Conservation (phyloP, 106 monocot species). For the Posidonia australis region DNA sequence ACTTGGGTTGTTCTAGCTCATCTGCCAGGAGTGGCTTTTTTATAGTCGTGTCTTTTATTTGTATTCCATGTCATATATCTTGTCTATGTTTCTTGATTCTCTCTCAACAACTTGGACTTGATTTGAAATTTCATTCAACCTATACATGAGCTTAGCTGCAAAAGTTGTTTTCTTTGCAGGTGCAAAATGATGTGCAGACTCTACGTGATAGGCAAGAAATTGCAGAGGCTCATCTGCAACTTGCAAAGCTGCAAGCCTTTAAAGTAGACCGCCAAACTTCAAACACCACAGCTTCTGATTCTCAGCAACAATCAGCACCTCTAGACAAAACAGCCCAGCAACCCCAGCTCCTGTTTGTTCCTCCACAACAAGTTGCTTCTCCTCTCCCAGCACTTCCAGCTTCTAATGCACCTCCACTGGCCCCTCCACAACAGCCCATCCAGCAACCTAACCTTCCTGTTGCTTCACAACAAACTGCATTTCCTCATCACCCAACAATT, state of each 20-base stretch:
- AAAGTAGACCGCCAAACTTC: not conserved
- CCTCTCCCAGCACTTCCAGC: not conserved
- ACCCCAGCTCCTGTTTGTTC: not conserved
- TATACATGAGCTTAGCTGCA: not conserved
- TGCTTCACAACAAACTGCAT: not conserved
- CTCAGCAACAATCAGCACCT: not conserved
- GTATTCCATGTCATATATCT: no score
- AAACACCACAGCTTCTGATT: not conserved
- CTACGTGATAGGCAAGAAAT: constrained; percentile 19
- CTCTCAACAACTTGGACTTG: not conserved
- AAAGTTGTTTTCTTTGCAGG: constrained; percentile 6
- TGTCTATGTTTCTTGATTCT: not conserved
- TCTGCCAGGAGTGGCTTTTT: no score
- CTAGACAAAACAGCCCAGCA: not conserved
- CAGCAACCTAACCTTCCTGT: constrained; percentile 2
- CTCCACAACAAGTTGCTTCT: constrained; percentile 2
- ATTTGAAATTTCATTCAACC: not conserved
- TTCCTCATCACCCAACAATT: constrained; percentile 1
- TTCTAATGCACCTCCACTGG: constrained; percentile 6
- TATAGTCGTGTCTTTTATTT: no score
- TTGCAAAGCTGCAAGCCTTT: constrained; percentile 6
- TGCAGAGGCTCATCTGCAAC: constrained; percentile 12
- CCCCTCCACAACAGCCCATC: not conserved
- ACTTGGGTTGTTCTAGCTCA: no score
- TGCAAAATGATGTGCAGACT: constrained; percentile 14